Evolutionary conservation across 805 yeast genomes (phyloP).

Genomic region (Ogataea salicorniae): DNA sequence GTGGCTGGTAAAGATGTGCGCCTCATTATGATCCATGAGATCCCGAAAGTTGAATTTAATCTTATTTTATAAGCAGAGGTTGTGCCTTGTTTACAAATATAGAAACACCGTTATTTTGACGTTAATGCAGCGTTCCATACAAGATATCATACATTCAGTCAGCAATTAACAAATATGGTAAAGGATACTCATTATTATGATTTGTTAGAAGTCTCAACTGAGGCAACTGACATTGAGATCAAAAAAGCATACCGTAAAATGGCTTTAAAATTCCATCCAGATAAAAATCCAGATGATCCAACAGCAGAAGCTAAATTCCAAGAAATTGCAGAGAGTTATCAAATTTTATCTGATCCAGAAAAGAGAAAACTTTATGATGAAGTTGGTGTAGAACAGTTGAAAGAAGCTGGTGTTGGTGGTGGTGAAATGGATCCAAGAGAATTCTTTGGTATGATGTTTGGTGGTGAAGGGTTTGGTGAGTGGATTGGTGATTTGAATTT

Average conservation of each 20-base stretch:
- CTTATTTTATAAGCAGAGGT: too few relatives aligned
- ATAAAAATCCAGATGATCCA: conserved; percentile 73
- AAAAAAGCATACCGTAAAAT: conserved; percentile 77
- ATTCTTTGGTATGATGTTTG: conserved; percentile 68
- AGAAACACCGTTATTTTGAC: too few relatives aligned
- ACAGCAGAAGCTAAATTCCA: conserved; percentile 69
- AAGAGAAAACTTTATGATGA: conserved; percentile 67
- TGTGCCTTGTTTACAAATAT: too few relatives aligned
- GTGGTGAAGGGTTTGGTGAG: conserved; percentile 83
- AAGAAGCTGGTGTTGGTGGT: conserved; percentile 45
- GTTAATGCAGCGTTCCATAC: too few relatives aligned
- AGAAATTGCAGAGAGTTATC: conserved; percentile 65
- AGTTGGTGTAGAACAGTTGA: conserved; percentile 59
- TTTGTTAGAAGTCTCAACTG: conserved; percentile 48
- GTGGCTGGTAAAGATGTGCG: too few relatives aligned
- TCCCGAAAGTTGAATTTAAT: too few relatives aligned
- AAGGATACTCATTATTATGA: conserved; percentile 74
- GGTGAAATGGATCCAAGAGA: conserved; percentile 70
- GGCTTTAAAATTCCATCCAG: conserved; percentile 76
- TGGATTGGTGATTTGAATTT: conserved; percentile 87
- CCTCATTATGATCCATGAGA: too few relatives aligned
- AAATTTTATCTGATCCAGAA: conserved; percentile 62
- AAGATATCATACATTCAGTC: too few relatives aligned
- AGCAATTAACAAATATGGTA: conserved; percentile 42
- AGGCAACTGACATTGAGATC: conserved; percentile 61